A percentile compares a stretch with the other conserved stretches of the same genome.
These are phyloP conservation scores for Paecilomyces sp. DNA, from an alignment of 2,329 filamentous ascomycete genomes.

Conservation along the genomic window DNA sequence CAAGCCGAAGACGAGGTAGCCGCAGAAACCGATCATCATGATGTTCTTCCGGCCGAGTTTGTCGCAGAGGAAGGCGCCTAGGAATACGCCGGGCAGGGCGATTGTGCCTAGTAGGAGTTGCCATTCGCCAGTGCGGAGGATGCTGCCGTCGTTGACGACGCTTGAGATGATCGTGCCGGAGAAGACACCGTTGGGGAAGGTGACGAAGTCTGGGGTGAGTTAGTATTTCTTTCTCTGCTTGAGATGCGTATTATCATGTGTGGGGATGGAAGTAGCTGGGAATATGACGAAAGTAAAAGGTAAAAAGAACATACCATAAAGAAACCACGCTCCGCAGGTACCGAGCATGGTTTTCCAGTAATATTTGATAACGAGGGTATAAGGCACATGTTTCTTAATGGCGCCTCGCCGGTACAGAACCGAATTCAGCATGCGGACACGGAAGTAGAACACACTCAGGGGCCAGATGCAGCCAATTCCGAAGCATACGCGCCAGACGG, in stretches of 20 bases:
- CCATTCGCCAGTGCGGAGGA: conserved; percentile 42
- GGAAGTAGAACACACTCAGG: conserved; percentile 50
- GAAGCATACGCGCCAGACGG: conserved; percentile 45
- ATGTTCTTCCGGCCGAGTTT: conserved; percentile 43
- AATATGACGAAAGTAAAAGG: neutral
- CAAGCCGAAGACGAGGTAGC: conserved; percentile 46
- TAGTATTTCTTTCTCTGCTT: neutral
- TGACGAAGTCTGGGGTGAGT: conserved; percentile 27
- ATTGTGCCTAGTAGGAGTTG: conserved; percentile 39
- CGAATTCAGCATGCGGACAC: conserved; percentile 47
- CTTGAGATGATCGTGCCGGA: conserved; percentile 38
- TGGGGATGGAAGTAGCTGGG: too few relatives aligned
- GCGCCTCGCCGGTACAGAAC: conserved; percentile 47
- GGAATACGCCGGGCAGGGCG: conserved; percentile 43
- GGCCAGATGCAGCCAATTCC: conserved; percentile 45
- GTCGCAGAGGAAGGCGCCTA: conserved; percentile 44
- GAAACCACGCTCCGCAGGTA: conserved; percentile 51
- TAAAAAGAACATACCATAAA: conserved; percentile 29
- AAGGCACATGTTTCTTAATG: conserved; percentile 47
- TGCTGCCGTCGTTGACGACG: conserved; percentile 30
- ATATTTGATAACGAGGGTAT: conserved; percentile 43
- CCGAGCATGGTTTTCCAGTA: conserved; percentile 51
- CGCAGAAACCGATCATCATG: conserved; percentile 46
- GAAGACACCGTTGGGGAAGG: conserved; percentile 44
- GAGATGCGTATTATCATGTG: neutral